Conservation (phyloP, 805 yeast genomes). For the Komagataella kurtzmanii region DNA sequence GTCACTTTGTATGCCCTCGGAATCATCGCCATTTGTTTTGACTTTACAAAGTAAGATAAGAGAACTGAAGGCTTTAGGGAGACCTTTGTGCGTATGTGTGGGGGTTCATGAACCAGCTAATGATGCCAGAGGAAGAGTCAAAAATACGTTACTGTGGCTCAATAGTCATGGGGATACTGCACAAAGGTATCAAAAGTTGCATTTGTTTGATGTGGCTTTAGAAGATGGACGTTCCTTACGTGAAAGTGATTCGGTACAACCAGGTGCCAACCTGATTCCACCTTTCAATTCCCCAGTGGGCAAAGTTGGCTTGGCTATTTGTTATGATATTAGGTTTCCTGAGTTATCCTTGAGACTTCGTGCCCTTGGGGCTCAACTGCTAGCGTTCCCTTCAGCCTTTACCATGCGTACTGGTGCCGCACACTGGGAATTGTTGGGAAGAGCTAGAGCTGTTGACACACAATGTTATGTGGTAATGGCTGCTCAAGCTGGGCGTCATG, state of each 20-base stretch:
- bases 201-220: conserved; percentile 80
- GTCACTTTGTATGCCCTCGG: conserved; percentile 35
- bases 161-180: conserved; percentile 47
- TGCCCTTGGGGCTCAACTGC: conserved; percentile 56
- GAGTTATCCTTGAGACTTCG: conserved; percentile 60
- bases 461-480: conserved; percentile 84
- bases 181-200: conserved; percentile 72
- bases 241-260: conserved; percentile 72
- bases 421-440: conserved; percentile 76
- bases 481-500: conserved; percentile 75
- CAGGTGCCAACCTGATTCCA: conserved; percentile 41
- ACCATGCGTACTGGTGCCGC: conserved; percentile 84
- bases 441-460: conserved; percentile 78
- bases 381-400: conserved; percentile 87
- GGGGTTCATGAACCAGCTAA: conserved; percentile 78
- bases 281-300: conserved; percentile 54
- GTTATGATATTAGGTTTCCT: conserved; percentile 84
- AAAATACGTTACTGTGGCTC: conserved; percentile 67
- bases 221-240: conserved; percentile 68
- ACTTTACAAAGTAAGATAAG: conserved; percentile 33
- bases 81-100: conserved; percentile 53
- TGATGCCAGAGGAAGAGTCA: conserved; percentile 29
- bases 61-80: conserved; percentile 22
- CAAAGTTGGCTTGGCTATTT: conserved; percentile 58
- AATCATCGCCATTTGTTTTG: conserved; percentile 24